Conservation (phyloP, 2,329 filamentous ascomycete species). For the Cercospora berteroae region DNA sequence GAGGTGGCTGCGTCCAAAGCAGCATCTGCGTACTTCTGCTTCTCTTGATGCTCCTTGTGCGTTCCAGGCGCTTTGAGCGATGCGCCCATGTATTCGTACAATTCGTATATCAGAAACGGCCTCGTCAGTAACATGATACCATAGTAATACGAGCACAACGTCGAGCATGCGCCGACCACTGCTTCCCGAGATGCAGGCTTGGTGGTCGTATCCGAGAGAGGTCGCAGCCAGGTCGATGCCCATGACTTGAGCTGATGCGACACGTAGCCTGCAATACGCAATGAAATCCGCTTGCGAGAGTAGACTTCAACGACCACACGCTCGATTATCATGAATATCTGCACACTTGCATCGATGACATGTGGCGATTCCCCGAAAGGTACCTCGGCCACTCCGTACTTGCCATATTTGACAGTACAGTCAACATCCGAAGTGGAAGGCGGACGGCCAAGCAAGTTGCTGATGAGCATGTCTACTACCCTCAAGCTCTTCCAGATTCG, state of each 20-base stretch:
- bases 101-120: conserved; percentile 54
- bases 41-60: conserved; percentile 25
- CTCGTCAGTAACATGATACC: conserved; percentile 54
- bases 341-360: conserved; percentile 40
- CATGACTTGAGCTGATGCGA: conserved; percentile 43
- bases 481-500: conserved; percentile 55
- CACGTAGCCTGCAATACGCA: conserved; percentile 43
- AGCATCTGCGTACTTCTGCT: conserved; percentile 32
- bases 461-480: conserved; percentile 53
- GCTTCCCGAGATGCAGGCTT: neutral
- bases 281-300: conserved; percentile 42
- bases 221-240: conserved; percentile 40
- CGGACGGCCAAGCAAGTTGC: conserved; percentile 52
- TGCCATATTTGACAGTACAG: conserved; percentile 42
- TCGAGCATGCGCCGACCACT: conserved; percentile 48
- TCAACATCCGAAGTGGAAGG: conserved; percentile 55
- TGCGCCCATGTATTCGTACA: conserved; percentile 42
- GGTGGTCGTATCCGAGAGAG: conserved; percentile 27
- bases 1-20: conserved; percentile 32
- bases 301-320: conserved; percentile 50
- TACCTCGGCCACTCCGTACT: conserved; percentile 4
- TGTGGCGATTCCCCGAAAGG: conserved; percentile 33
- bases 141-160: conserved; percentile 54
- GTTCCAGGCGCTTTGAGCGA: conserved; percentile 18
- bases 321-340: conserved; percentile 52